Evolutionary conservation across 495 filamentous ascomycete species (phyloP).

Genomic region (Lophiotrema nucula): DNA sequence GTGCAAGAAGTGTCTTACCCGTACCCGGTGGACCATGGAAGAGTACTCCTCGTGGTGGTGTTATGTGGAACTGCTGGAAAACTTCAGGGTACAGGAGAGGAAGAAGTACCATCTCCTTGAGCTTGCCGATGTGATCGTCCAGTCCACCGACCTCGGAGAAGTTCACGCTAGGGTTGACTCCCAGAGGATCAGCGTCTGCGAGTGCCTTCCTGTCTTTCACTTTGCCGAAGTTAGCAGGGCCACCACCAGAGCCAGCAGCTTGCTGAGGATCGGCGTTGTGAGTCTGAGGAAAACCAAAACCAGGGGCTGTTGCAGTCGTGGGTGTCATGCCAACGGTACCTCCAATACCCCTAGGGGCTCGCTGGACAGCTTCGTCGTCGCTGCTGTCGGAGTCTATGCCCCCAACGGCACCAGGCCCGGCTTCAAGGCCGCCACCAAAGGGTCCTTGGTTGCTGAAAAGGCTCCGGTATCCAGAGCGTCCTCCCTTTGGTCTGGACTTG

Average conservation of each 20-base stretch:
- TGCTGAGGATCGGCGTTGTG: constrained; percentile 65
- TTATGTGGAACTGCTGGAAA: constrained; percentile 87
- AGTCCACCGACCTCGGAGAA: constrained; percentile 92
- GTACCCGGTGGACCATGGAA: constrained; percentile 98
- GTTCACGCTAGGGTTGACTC: constrained; percentile 84
- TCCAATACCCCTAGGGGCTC: constrained; percentile 54
- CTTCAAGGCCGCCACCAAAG: constrained; percentile 81
- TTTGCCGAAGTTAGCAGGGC: constrained; percentile 84
- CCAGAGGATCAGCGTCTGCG: constrained; percentile 90
- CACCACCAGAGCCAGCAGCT: constrained; percentile 51
- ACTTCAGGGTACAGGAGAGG: constrained; percentile 93
- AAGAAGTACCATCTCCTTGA: constrained; percentile 97
- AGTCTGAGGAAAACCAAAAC: constrained; percentile 60
- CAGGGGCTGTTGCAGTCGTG: constrained; percentile 58
- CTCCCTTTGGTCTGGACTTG: constrained; percentile 64
- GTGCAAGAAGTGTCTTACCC: constrained; percentile 91
- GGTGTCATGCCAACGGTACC: constrained; percentile 73
- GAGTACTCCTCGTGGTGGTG: constrained; percentile 87
- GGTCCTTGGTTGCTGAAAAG: constrained; percentile 86
- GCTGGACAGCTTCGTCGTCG: constrained; percentile 72
- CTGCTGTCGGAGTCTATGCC: constrained; percentile 93
- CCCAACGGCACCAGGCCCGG: constrained; percentile 69
- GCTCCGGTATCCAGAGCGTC: constrained; percentile 62
- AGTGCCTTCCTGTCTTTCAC: constrained; percentile 76
- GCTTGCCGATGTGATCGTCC: constrained; percentile 85